Base-by-base conservation (phyloP, 352 stramenopile genomes). In the Phytophthora pini region DNA sequence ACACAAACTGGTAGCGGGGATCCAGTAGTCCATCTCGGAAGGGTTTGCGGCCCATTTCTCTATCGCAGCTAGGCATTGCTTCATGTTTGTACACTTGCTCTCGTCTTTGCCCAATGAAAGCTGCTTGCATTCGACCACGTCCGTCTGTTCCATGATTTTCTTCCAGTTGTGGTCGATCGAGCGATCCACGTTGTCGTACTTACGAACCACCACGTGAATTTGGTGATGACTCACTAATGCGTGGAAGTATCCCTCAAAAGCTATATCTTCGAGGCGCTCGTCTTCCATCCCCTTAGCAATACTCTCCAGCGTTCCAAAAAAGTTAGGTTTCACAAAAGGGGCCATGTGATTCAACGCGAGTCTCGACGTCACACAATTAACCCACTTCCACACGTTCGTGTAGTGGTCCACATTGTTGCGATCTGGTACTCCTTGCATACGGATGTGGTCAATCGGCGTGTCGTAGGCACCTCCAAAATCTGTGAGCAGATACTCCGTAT, bases 11-110 rank as follows among this genome's bases (percentile, higher is more conserved):
- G 54, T 41, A 43, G 29, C 32, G 4, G 58, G 54, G 27, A 61
- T 56, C 52, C 52, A 69, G 53, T 65, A 73, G 34, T 70, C 59
- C 65, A 70, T 65, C 20, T 27, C 5, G 31, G n/a, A 51, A 17
- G 60, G 34, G 8, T 54, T 59, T 22, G 5, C 12, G 5, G 59
- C 60, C 59, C 65, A 70, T 1, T 12, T 36, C 40, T 55, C 15
- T 54, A 70, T 50, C 39, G 52, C n/a, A 22, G 11, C 31, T 24
- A 58, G 34, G 31, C 41, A 61, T 40, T 69, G 34, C 1, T 54
- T 12, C 12, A 22, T 40, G 7, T 38, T 51, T 27, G 0, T 27
- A 32, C 53, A 46, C 54, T 48, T 17, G 0, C 12, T 36, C 22
- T 55, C 49, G 7, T 59, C 10, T 13, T 36, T 36, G 31, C 10